Evolutionary conservation across 768 basidiomycete genomes (phyloP).

Genomic region (Russula abietina): DNA sequence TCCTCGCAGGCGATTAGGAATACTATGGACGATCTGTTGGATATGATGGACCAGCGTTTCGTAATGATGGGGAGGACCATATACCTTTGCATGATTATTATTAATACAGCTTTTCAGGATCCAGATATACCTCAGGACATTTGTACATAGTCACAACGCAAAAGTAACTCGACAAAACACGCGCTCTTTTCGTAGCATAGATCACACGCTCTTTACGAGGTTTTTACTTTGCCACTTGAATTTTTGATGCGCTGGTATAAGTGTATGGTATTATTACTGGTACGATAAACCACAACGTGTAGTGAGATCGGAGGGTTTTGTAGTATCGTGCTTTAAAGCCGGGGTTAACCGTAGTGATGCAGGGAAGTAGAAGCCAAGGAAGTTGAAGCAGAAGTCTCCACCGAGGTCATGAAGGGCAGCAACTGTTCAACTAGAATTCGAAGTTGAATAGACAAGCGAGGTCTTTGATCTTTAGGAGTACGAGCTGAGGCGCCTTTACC

Average conservation of each 20-base stretch:
- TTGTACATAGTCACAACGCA: not conserved
- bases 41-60: not conserved
- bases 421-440: too few species aligned
- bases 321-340: not conserved
- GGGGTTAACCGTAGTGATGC: slow-evolving; percentile 5
- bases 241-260: not conserved
- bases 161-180: too few species aligned
- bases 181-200: too few species aligned
- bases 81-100: not conserved
- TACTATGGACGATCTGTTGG: not conserved
- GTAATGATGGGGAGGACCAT: not conserved
- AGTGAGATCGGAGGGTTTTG: not conserved
- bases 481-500: too few species aligned
- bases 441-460: not conserved
- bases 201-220: not conserved
- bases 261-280: not conserved
- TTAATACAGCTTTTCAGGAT: not conserved
- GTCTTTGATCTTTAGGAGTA: slow-evolving; percentile 17
- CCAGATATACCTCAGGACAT: not conserved
- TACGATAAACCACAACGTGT: not conserved
- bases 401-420: slow-evolving; percentile 20
- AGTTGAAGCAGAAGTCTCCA: slow-evolving; percentile 31
- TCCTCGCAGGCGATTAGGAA: not conserved
- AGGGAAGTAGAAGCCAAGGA: slow-evolving; percentile 29
- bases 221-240: not conserved